Percentiles rank a stretch among this genome's conserved stretches.
Conservation (phyloP, 2,329 filamentous ascomycete species). For the Ophiostoma sp. region DNA sequence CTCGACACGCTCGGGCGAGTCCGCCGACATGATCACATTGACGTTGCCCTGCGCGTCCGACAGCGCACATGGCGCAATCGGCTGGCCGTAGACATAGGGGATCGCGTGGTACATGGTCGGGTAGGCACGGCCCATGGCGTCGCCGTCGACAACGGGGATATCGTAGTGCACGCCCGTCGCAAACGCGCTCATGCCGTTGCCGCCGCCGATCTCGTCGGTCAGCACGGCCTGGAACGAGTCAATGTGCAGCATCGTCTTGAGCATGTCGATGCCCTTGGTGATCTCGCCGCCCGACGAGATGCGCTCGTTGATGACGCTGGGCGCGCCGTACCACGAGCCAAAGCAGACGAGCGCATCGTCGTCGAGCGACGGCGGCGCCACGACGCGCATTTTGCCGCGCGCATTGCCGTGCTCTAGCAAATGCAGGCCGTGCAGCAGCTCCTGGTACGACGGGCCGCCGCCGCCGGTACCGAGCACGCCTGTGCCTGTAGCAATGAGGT, state of each 20-base stretch:
- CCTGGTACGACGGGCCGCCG: slow-evolving; percentile 8
- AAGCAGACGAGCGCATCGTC: slow-evolving; percentile 6
- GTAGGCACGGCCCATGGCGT: slow-evolving; percentile 11
- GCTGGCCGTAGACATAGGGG: slow-evolving; percentile 2
- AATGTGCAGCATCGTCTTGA: background rate
- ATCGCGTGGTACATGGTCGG: slow-evolving; percentile 12
- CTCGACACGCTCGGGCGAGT: slow-evolving; percentile 6
- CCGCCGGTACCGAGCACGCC: slow-evolving; percentile 8
- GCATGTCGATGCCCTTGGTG: slow-evolving; percentile 3
- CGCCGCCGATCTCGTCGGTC: slow-evolving; percentile 1
- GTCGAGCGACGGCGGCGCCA: slow-evolving; percentile 1
- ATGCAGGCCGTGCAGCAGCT: slow-evolving; percentile 12
- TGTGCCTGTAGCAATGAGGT: slow-evolving; percentile 7
- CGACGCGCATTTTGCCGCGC: slow-evolving; percentile 6
- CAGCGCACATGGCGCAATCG: background rate
- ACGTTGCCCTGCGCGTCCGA: slow-evolving; percentile 3
- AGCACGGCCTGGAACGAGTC: slow-evolving; percentile 10
- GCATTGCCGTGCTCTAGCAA: background rate
- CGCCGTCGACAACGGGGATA: slow-evolving; percentile 1
- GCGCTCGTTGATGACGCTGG: slow-evolving; percentile 7
- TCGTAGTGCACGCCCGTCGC: slow-evolving; percentile 11
- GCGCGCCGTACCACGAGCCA: slow-evolving; percentile 7
- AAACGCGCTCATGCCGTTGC: slow-evolving; percentile 9
- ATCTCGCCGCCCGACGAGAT: slow-evolving; percentile 2
- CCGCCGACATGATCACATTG: background rate